A percentile compares a stretch with the other conserved stretches of the same genome.
phyloP scores from a whole-genome alignment of 306 rosid genomes.

The Quercus gilva region DNA sequence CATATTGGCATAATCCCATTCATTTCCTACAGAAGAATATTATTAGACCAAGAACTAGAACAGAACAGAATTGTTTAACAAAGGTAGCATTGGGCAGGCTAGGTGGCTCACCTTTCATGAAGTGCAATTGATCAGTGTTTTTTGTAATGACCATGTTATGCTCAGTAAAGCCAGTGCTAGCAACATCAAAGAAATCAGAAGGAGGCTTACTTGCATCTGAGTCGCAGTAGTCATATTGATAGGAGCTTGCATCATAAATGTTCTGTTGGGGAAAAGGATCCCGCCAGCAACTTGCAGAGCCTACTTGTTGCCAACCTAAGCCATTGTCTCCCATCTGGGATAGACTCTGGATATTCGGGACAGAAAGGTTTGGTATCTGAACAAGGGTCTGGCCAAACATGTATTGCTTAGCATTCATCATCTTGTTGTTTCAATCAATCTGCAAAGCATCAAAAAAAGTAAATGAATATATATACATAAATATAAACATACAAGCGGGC shows the following conservation, averaged over 20 bases:
- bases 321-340: constrained; percentile 8
- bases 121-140: background rate
- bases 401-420: constrained; percentile 12
- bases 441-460: constrained; percentile 4
- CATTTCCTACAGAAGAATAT: too few species aligned
- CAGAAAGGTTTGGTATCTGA: background rate
- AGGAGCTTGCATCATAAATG: too few species aligned
- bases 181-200: background rate
- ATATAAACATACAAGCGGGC: too few species aligned
- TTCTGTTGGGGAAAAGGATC: too few species aligned
- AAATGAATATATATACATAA: background rate
- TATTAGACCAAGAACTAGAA: too few species aligned
- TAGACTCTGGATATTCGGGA: background rate
- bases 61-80: background rate
- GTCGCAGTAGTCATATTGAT: background rate
- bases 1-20: too few species aligned
- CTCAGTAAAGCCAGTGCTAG: background rate
- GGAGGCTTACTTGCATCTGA: background rate
- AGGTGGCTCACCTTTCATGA: constrained; percentile 9
- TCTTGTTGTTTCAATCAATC: constrained; percentile 3
- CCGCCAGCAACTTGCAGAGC: background rate
- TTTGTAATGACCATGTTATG: background rate
- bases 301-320: constrained; percentile 4
- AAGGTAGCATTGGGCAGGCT: background rate
- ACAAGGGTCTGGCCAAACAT: background rate